Percentiles rank a stretch among this genome's conserved stretches.
phyloP scores from a whole-genome alignment of 2,329 filamentous ascomycete species.

The Trichoderma brevicompactum region DNA sequence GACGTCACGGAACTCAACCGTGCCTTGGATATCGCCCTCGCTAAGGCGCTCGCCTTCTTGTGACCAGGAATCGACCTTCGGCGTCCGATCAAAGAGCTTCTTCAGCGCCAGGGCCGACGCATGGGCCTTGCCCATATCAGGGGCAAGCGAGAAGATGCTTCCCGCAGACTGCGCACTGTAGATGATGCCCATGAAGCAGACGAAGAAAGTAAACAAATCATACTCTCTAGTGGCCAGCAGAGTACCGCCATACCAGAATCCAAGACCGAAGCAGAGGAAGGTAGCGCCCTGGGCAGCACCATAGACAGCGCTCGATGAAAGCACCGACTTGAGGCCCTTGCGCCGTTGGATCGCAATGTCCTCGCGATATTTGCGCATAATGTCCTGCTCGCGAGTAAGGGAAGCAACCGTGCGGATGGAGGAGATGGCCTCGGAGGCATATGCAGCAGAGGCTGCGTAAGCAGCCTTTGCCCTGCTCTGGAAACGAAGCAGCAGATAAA shows the following conservation, averaged over 20 bases:
- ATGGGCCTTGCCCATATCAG: slow-evolving; percentile 92
- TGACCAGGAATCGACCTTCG: slow-evolving; percentile 82
- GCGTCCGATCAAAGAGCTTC: slow-evolving; percentile 79
- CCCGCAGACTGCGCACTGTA: slow-evolving; percentile 93
- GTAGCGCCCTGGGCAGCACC: slow-evolving; percentile 82
- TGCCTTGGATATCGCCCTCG: slow-evolving; percentile 66
- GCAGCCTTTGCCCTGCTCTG: slow-evolving; percentile 77
- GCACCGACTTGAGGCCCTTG: slow-evolving; percentile 70
- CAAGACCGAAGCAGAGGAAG: slow-evolving; percentile 82
- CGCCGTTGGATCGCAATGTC: slow-evolving; percentile 70
- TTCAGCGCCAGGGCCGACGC: slow-evolving; percentile 81
- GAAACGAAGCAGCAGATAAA: slow-evolving; percentile 81
- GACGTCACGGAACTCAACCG: slow-evolving; percentile 87
- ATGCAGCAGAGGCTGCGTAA: slow-evolving; percentile 80
- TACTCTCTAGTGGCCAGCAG: slow-evolving; percentile 75
- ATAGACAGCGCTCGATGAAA: slow-evolving; percentile 79
- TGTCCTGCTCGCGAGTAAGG: slow-evolving; percentile 83
- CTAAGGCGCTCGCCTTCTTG: slow-evolving; percentile 66
- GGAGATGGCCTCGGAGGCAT: slow-evolving; percentile 90
- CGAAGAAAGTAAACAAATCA: slow-evolving; percentile 83
- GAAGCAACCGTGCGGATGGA: slow-evolving; percentile 93
- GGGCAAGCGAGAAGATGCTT: slow-evolving; percentile 84
- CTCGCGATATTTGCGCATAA: slow-evolving; percentile 70
- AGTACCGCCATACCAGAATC: slow-evolving; percentile 89
- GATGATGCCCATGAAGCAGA: slow-evolving; percentile 85